Evolutionary conservation across 2,329 filamentous ascomycete species (phyloP).

Genomic region (Microdochium nivale): DNA sequence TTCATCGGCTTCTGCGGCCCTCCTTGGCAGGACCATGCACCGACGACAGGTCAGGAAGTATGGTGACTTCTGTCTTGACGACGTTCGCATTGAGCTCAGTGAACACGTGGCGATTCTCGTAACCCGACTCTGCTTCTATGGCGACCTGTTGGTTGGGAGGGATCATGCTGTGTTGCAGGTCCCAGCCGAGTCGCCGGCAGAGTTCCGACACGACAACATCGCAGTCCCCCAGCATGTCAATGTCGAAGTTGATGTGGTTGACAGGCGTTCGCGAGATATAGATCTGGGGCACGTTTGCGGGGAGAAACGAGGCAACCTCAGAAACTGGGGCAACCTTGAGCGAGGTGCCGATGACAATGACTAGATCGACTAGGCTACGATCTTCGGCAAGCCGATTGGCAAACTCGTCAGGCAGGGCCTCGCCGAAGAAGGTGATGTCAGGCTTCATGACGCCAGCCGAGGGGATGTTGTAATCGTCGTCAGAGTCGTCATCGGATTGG

Average conservation of each 20-base stretch:
- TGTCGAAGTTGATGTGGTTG: conserved; percentile 87
- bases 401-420: conserved; percentile 78
- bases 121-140: conserved; percentile 40
- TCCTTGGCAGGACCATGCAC: neutral
- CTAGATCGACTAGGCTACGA: conserved; percentile 70
- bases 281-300: conserved; percentile 75
- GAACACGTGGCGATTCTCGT: conserved; percentile 34
- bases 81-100: conserved; percentile 7
- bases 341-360: conserved; percentile 92
- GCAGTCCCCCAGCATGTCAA: conserved; percentile 92
- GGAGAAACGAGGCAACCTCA: conserved; percentile 77
- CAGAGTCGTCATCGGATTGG: conserved; percentile 37
- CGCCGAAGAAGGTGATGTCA: conserved; percentile 97
- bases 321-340: conserved; percentile 94
- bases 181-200: conserved; percentile 73
- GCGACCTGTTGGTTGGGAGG: conserved; percentile 55
- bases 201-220: conserved; percentile 85
- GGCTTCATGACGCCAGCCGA: conserved; percentile 83
- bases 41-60: neutral
- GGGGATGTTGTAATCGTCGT: conserved; percentile 55
- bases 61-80: neutral
- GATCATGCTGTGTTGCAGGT: conserved; percentile 74
- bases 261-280: conserved; percentile 84
- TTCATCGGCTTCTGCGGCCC: neutral
- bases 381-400: conserved; percentile 75